These are phyloP conservation scores for Ascochyta clinopodiicola DNA, from an alignment of 2,329 filamentous ascomycete species.

Conservation along the genomic window DNA sequence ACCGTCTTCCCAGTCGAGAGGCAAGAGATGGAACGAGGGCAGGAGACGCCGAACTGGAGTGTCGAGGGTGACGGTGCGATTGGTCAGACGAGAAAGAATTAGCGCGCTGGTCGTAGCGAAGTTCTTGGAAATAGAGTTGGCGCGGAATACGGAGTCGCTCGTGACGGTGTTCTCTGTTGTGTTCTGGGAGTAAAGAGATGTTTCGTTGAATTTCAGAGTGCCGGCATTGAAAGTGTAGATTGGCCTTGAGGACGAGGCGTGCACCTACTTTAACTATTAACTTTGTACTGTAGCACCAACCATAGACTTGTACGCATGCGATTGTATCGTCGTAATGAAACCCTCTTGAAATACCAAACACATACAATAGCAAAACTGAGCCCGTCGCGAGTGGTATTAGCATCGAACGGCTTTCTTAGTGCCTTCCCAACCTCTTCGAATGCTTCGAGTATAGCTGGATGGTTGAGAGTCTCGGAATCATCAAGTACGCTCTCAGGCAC, in stretches of 20 bases:
- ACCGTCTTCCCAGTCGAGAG: slow-evolving; percentile 38
- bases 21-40: slow-evolving; percentile 30
- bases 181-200: neutral
- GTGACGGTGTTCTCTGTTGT: slow-evolving; percentile 23
- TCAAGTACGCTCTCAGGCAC: slow-evolving; percentile 26
- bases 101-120: slow-evolving; percentile 36
- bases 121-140: slow-evolving; percentile 40
- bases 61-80: slow-evolving; percentile 20
- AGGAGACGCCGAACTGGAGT: slow-evolving; percentile 32
- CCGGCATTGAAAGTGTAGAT: slow-evolving; percentile 39
- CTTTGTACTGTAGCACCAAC: neutral
- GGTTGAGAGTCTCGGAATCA: slow-evolving; percentile 25
- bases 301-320: neutral
- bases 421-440: slow-evolving; percentile 29
- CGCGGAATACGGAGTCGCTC: slow-evolving; percentile 40
- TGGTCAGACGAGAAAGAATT: slow-evolving; percentile 17
- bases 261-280: slow-evolving; percentile 24
- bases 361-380: slow-evolving; percentile 40
- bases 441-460: slow-evolving; percentile 31
- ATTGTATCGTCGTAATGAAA: neutral
- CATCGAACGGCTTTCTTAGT: slow-evolving; percentile 3
- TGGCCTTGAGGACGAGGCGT: slow-evolving; percentile 30
- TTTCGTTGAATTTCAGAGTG: slow-evolving; percentile 41
- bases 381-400: slow-evolving; percentile 35
- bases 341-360: neutral